Evolutionary conservation across 2,329 filamentous ascomycete genomes (phyloP).

Genomic region (Fusarium transvaalense): DNA sequence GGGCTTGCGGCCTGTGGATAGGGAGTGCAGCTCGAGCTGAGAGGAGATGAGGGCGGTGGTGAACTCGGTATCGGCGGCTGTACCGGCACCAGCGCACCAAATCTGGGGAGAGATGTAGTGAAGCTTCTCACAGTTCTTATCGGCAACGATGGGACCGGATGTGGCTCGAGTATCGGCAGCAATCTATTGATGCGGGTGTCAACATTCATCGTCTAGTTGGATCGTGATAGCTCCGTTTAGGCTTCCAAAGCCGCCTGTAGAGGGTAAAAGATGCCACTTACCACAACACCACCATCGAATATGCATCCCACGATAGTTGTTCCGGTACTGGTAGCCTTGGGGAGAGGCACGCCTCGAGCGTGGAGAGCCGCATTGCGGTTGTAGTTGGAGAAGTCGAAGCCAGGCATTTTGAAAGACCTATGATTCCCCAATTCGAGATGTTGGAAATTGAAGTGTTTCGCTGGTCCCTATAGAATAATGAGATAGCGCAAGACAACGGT

Average conservation of each 20-base stretch:
- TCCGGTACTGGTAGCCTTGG: conserved; percentile 98
- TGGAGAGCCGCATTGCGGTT: conserved; percentile 98
- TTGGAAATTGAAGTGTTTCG: conserved; percentile 10
- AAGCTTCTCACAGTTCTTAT: conserved; percentile 99
- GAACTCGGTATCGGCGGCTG: conserved; percentile 98
- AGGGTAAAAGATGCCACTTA: conserved; percentile 58
- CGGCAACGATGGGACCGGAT: conserved; percentile 96
- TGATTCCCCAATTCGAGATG: conserved; percentile 27
- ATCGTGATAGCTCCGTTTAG: conserved; percentile 15
- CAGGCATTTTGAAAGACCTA: conserved; percentile 76
- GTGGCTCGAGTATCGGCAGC: conserved; percentile 98
- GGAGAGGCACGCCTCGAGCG: conserved; percentile 90
- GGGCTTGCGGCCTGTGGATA: conserved; percentile 95
- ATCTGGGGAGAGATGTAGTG: conserved; percentile 99
- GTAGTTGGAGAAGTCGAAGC: conserved; percentile 99
- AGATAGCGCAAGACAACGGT: conserved; percentile 23
- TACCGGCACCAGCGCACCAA: conserved; percentile 98
- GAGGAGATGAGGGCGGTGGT: conserved; percentile 98
- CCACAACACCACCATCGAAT: conserved; percentile 95
- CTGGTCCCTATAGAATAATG: neutral
- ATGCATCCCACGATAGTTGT: conserved; percentile 99
- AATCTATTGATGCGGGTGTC: conserved; percentile 69
- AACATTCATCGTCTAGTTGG: conserved; percentile 28
- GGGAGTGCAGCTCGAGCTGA: conserved; percentile 95
- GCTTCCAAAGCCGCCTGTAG: neutral